Evolutionary conservation across 192 early-diverging fungal species (phyloP), one percentile per base, ranked within the genome.

Genomic region (Gamsiella multidivaricata): DNA sequence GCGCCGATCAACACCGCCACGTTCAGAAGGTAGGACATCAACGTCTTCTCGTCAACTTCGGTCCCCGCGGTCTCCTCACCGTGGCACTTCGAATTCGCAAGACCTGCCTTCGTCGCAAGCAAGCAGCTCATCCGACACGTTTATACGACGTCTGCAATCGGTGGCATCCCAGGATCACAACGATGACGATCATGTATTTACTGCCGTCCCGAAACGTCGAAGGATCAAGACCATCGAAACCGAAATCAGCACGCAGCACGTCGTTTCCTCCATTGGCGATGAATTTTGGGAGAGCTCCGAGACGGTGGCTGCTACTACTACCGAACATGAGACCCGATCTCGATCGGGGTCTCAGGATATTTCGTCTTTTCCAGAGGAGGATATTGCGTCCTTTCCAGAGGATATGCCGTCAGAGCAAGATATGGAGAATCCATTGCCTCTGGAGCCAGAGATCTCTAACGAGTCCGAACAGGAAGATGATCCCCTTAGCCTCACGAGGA

Each of bases 261-360:
- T 73, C 3, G 20, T 22, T 3, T 59, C 70, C 0, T 73, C 70
- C 7, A 28, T 73, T 23, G 61, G 59, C 25, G 70, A 66, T 8
- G 63, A 52, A 6, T 75, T 75, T 32, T 75, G 62, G 63, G 61
- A 57, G 20, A 29, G 62, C 25, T 33, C 54, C 4, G 65, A 68
- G 15, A 23, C 0, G 32, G 23, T n/a, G 36, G 54, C 12, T 43
- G 32, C 7, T 10, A 20, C 11, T 8, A 7, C 20, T 15, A 34
- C 28, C 2, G 15, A 53, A 10, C 32, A 15, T 12, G 11, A 46
- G 12, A 18, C 23, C 14, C 58, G 69, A 0, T 73, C 70, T 17
- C 39, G 70, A 26, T 64, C 70, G 5, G 36, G 36, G 5, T 73
- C 70, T 0, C 62, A 65, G 28, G 70, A 73, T 18, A 65, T 65